phyloP scores from a whole-genome alignment of 1,284 basidiomycete genomes.

The Malassezia caprae region DNA sequence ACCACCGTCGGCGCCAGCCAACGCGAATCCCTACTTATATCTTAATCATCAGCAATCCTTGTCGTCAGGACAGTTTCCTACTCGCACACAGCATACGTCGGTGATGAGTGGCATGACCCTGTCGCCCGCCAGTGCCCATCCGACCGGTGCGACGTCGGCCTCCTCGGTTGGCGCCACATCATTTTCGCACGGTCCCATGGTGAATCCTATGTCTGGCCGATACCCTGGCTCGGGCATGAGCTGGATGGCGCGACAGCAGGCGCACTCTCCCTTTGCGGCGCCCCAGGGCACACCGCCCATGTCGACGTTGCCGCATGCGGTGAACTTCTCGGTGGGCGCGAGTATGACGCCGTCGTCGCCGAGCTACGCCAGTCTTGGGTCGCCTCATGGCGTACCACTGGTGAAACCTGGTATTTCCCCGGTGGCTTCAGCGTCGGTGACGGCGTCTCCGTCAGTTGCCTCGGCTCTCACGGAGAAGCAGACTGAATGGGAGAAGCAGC shows the following conservation, averaged over 20 bases:
- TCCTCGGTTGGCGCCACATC: background rate
- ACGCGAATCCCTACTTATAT: constrained; percentile 15
- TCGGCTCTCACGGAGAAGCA: background rate
- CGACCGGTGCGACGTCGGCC: background rate
- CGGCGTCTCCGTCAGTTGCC: constrained; percentile 20
- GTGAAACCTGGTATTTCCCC: constrained; percentile 27
- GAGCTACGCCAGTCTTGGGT: constrained; percentile 24
- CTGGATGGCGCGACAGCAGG: constrained; percentile 14
- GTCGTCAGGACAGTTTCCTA: background rate
- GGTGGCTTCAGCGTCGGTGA: constrained; percentile 20
- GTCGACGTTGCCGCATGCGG: constrained; percentile 33
- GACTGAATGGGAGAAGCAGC: constrained; percentile 42
- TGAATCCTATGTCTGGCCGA: background rate
- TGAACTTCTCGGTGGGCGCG: constrained; percentile 25
- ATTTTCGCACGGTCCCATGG: background rate
- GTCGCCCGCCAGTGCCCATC: background rate
- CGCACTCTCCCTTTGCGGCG: constrained; percentile 3
- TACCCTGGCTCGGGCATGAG: background rate
- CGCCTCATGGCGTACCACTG: constrained; percentile 27
- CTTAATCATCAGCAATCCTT: constrained; percentile 13
- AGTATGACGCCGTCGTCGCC: constrained; percentile 32
- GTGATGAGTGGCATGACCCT: background rate
- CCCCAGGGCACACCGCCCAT: constrained; percentile 40
- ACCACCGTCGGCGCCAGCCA: constrained; percentile 11
- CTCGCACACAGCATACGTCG: constrained; percentile 1